Percentiles rank a stretch among this genome's conserved stretches.
These are phyloP conservation scores for Lotus japonicus DNA, from an alignment of 306 rosid genomes.

Conservation along the genomic window DNA sequence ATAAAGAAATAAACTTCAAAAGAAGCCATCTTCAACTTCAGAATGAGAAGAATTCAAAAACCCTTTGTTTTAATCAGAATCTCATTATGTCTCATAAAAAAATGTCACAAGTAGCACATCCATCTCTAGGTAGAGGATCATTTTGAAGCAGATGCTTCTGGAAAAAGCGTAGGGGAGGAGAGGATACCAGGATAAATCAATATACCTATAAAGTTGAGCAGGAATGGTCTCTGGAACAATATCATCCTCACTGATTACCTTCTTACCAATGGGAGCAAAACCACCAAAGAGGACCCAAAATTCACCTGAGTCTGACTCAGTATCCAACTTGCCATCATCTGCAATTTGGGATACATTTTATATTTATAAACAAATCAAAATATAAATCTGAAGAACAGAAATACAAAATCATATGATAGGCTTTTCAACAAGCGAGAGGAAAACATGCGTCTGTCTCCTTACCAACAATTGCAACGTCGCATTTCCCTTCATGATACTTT, in stretches of 20 bases:
- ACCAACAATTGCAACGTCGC: conserved; percentile 98
- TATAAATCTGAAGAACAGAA: conserved; percentile 13
- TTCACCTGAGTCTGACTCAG: conserved; percentile 98
- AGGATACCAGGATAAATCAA: background rate
- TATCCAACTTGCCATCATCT: conserved; percentile 99
- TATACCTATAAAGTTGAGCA: conserved; percentile 80
- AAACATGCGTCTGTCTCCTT: conserved; percentile 30
- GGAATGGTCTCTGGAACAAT: conserved; percentile 74
- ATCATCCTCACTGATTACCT: conserved; percentile 78
- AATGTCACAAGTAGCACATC: background rate
- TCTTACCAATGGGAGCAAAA: conserved; percentile 98
- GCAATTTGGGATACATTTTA: conserved; percentile 22
- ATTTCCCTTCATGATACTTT: conserved; percentile 78
- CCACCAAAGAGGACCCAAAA: conserved; percentile 99
- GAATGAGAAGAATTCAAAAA: conserved; percentile 9
- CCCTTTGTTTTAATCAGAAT: background rate
- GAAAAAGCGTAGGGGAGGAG: background rate
- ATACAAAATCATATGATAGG: background rate
- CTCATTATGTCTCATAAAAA: background rate
- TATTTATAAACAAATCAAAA: conserved; percentile 19
- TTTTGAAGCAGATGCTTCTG: conserved; percentile 3
- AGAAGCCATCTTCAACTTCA: conserved; percentile 1
- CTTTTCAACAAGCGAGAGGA: background rate
- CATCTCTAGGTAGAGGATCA: conserved; percentile 2
- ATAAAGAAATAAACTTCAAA: background rate